These are phyloP conservation scores for Saccharomycopsis capsularis DNA, from an alignment of 805 yeast genomes.

Conservation along the genomic window DNA sequence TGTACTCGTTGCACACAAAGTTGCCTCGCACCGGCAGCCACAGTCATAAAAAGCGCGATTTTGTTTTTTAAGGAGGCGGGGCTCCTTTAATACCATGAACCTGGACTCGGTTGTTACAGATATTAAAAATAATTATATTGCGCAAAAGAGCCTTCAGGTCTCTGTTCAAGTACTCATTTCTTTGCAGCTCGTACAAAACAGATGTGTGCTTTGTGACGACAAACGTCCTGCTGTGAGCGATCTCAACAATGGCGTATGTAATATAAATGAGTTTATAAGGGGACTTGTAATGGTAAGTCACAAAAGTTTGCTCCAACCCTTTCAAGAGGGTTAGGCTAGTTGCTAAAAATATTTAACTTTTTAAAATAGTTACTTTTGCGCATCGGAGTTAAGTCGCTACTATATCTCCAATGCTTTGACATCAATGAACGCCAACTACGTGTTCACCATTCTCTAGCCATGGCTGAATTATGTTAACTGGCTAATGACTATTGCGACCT, in stretches of 20 bases:
- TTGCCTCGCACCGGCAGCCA: slow-evolving; percentile 21
- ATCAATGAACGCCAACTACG: too few relatives aligned
- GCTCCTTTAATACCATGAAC: slow-evolving; percentile 21
- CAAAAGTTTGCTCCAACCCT: slow-evolving; percentile 21
- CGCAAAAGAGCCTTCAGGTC: slow-evolving; percentile 24
- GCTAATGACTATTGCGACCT: too few relatives aligned
- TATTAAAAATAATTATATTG: slow-evolving; percentile 13
- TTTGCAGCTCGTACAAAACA: slow-evolving; percentile 25
- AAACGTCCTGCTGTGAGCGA: slow-evolving; percentile 21
- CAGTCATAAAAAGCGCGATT: slow-evolving; percentile 22
- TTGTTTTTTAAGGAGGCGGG: slow-evolving; percentile 24
- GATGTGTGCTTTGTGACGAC: slow-evolving; percentile 24
- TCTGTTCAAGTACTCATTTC: slow-evolving; percentile 24
- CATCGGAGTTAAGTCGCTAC: too few relatives aligned
- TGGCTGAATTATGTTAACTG: too few relatives aligned
- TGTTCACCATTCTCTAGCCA: too few relatives aligned
- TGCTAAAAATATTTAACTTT: too few relatives aligned
- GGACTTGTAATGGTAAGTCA: slow-evolving; percentile 21
- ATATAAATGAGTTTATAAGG: slow-evolving; percentile 20
- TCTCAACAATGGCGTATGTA: slow-evolving; percentile 24
- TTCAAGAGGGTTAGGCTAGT: too few relatives aligned
- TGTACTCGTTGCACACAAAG: slow-evolving; percentile 21
- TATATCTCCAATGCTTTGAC: too few relatives aligned
- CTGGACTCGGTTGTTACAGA: slow-evolving; percentile 20
- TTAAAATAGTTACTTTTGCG: too few relatives aligned